Evolutionary conservation across 306 rosid genomes (phyloP), one percentile per base, ranked within the genome.

Genomic region (Aeschynomene evenia): DNA sequence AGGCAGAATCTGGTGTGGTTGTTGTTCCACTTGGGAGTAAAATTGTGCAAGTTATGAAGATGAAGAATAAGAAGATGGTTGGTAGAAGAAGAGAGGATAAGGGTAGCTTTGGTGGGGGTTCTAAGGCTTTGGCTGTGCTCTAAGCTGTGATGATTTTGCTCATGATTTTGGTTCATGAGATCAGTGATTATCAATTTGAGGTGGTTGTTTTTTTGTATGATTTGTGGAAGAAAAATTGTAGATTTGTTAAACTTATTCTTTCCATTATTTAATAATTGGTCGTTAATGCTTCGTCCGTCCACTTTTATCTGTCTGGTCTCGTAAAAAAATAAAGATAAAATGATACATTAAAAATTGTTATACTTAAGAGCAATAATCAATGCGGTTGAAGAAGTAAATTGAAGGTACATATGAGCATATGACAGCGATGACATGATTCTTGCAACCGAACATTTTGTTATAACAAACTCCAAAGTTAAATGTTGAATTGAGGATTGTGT

Each of bases 101-200:
- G 10, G 70, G 79, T 3, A 67, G 77, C 73, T 72, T 82, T 33
- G 60, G 72, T 34, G 75, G 66, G 3, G 48, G 18, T 5, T 79
- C 91, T 0, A 13, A 49, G 69, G 57, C 87, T 50, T 66, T 80
- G 56, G 74, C 74, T 9, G 82, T 82, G 83, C 72, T 85, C 28
- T 82, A 65, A 50, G 3, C 1, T 6, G 63, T n/a, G 11, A 19
- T 16, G 15, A 14, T 2, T 9, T 36, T 4, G 22, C 48, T 22
- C 15, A 14, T 6, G 18, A 3, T 36, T n/a, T 37, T 43, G 29
- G 46, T 53, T 1, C 36, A 14, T 61, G 24, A 55, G 26, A 5
- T 26, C 19, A 6, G 61, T 55, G n/a, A 2, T 13, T n/a, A n/a
- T 10, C 53, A 40, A 40, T n/a, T 22, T 42, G 34, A 63, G n/a